phyloP scores from a whole-genome alignment of 495 filamentous ascomycete species.

The Tuber brumale region DNA sequence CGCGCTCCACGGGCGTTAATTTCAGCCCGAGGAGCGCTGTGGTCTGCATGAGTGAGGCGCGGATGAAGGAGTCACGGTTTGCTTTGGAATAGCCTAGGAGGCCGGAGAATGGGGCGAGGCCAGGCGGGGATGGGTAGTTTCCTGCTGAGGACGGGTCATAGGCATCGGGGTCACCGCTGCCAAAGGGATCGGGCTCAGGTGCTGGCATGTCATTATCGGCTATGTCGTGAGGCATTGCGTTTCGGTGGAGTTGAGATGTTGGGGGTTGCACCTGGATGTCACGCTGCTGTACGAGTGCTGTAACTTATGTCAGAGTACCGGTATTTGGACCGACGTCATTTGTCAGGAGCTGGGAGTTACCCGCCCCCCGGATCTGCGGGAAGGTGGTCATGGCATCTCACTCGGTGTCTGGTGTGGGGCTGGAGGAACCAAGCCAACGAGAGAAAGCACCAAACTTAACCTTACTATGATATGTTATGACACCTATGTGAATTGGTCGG shows the following conservation, averaged over 20 bases:
- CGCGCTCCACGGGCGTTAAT: constrained; percentile 15
- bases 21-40: constrained; percentile 18
- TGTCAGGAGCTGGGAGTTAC: background rate
- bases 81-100: constrained; percentile 22
- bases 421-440: background rate
- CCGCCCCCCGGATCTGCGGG: background rate
- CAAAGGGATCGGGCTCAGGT: background rate
- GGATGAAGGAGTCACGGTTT: constrained; percentile 17
- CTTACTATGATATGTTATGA: too few species aligned
- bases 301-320: background rate
- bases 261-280: background rate
- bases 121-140: constrained; percentile 13
- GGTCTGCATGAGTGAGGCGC: constrained; percentile 11
- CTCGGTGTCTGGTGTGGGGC: background rate
- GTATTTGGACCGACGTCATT: background rate
- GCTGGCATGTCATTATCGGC: background rate
- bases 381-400: background rate
- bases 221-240: background rate
- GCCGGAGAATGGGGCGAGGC: constrained; percentile 24
- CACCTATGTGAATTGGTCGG: too few species aligned
- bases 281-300: background rate
- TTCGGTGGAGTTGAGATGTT: background rate
- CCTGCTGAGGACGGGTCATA: background rate
- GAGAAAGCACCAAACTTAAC: background rate
- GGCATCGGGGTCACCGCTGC: background rate